Conservation (phyloP, 495 filamentous ascomycete genomes). For the Chaetomidium leptoderma region DNA sequence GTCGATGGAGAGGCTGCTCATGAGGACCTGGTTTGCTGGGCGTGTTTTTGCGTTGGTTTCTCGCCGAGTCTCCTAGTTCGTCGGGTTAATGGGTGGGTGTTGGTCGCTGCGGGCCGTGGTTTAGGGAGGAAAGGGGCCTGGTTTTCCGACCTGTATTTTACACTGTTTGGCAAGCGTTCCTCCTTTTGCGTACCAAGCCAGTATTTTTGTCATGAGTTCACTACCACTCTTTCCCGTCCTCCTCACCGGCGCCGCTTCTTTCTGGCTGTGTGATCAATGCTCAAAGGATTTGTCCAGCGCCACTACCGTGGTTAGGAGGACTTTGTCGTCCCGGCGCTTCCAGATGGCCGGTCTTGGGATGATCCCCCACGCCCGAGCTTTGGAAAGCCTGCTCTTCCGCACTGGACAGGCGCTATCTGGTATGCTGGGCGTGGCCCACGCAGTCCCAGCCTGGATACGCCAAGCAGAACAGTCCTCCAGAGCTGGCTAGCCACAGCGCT, state of each 20-base stretch:
- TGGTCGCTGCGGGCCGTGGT: neutral
- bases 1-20: no score
- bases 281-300: neutral
- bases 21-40: no score
- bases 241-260: neutral
- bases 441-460: neutral
- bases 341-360: no score
- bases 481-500: neutral
- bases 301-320: neutral
- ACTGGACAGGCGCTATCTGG: no score
- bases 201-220: neutral
- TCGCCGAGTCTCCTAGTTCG: no score
- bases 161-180: constrained; percentile 1
- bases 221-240: neutral
- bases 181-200: neutral
- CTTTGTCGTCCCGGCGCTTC: no score
- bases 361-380: no score
- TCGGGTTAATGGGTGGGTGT: neutral
- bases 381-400: no score
- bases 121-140: neutral
- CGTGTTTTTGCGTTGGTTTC: no score
- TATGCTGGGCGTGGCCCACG: no score
- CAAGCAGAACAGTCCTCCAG: neutral
- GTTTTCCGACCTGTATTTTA: neutral
- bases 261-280: neutral